Conservation (phyloP, 768 basidiomycete genomes). For the Cantharellus cinnabarinus region DNA sequence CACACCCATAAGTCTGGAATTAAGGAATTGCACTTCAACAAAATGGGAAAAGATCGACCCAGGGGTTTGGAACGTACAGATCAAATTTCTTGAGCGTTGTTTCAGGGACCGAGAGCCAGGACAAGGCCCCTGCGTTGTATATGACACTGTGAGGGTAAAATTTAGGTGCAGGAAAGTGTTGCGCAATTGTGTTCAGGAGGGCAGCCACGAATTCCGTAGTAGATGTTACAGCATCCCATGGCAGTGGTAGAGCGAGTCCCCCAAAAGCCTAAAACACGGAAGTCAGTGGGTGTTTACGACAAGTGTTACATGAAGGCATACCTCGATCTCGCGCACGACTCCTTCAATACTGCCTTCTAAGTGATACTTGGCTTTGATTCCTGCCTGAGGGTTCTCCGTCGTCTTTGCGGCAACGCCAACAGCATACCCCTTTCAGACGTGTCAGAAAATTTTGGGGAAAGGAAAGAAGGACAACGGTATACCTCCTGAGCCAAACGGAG, state of each 20-base stretch:
- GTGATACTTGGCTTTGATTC: background rate
- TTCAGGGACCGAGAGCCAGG: background rate
- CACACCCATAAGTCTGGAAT: background rate
- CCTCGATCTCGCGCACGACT: background rate
- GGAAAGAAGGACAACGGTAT: background rate
- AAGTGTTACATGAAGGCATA: background rate
- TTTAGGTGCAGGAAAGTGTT: background rate
- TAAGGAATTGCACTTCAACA: background rate
- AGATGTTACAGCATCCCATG: background rate
- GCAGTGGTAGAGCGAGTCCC: background rate
- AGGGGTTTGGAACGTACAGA: background rate
- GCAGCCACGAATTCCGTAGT: background rate
- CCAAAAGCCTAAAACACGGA: background rate
- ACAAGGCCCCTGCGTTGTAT: background rate
- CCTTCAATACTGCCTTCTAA: background rate
- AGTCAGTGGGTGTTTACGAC: background rate
- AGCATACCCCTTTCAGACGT: background rate
- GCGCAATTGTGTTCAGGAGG: background rate
- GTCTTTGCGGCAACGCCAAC: background rate
- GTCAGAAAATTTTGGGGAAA: background rate
- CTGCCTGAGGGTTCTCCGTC: background rate
- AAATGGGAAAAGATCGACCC: too few relatives aligned
- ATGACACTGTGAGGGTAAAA: background rate
- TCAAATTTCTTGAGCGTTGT: background rate
- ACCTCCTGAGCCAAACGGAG: background rate